phyloP scores from a whole-genome alignment of 768 basidiomycete genomes.

The Gymnopilus dilepis region DNA sequence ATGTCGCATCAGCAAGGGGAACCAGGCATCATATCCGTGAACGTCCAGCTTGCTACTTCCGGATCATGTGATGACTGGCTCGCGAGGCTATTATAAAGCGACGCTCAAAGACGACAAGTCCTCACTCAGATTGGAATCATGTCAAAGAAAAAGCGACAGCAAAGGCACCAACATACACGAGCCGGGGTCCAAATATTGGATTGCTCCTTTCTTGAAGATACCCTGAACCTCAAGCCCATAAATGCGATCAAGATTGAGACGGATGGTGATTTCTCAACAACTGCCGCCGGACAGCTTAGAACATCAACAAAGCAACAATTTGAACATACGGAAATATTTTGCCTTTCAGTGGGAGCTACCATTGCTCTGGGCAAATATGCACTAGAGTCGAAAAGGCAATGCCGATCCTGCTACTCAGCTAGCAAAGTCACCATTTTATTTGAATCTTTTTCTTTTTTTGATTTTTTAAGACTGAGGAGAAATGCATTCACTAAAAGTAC shows the following conservation, averaged over 20 bases:
- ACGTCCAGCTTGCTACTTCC: too few relatives aligned
- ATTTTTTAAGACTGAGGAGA: not conserved
- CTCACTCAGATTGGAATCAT: not conserved
- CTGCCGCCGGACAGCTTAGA: not conserved
- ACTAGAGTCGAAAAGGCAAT: not conserved
- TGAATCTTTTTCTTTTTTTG: not conserved
- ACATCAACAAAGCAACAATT: not conserved
- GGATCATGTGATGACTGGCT: too few relatives aligned
- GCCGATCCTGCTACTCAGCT: not conserved
- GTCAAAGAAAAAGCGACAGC: not conserved
- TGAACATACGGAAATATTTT: conserved; percentile 6
- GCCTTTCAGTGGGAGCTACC: not conserved
- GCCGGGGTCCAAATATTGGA: not conserved
- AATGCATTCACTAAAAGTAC: not conserved
- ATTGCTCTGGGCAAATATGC: not conserved
- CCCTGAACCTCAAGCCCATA: not conserved
- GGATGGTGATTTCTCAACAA: not conserved
- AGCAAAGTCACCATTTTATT: not conserved
- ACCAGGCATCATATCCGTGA: too few relatives aligned
- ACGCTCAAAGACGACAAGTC: not conserved
- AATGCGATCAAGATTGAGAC: not conserved
- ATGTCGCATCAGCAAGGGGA: too few relatives aligned
- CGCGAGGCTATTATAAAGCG: too few relatives aligned
- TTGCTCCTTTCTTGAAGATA: not conserved
- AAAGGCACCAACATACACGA: not conserved